Percentiles rank a stretch among this genome's conserved stretches.
These are phyloP conservation scores for Diaporthe citri DNA, from an alignment of 2,329 filamentous ascomycete species.

Conservation along the genomic window DNA sequence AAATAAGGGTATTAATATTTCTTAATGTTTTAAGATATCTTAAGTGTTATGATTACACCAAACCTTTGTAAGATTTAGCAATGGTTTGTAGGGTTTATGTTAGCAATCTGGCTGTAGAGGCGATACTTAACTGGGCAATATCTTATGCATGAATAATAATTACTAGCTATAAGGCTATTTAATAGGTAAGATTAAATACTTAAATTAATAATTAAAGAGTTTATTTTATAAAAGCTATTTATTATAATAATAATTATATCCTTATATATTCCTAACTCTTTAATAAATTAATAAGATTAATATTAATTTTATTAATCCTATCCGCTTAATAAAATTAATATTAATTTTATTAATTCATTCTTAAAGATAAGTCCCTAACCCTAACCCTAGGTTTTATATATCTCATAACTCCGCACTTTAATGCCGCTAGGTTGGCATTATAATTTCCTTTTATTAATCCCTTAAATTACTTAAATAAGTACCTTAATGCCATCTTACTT, in stretches of 20 bases:
- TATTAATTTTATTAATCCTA: too few species aligned
- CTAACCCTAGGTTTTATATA: background rate
- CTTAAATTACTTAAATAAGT: too few species aligned
- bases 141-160: background rate
- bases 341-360: too few species aligned
- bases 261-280: too few species aligned
- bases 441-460: background rate
- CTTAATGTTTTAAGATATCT: too few species aligned
- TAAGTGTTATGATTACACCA: background rate
- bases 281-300: too few species aligned
- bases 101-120: background rate
- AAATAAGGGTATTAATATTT: too few species aligned
- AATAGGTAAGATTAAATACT: background rate
- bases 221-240: constrained; percentile 6
- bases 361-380: background rate
- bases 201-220: constrained; percentile 1
- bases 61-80: background rate
- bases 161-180: constrained; percentile 1
- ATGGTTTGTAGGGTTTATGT: background rate
- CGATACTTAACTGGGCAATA: background rate
- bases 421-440: background rate
- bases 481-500: too few species aligned
- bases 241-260: background rate
- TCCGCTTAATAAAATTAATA: too few species aligned
- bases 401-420: background rate